Evolutionary conservation across 2,329 filamentous ascomycete genomes (phyloP).

Genomic region (Cercospora janseana): DNA sequence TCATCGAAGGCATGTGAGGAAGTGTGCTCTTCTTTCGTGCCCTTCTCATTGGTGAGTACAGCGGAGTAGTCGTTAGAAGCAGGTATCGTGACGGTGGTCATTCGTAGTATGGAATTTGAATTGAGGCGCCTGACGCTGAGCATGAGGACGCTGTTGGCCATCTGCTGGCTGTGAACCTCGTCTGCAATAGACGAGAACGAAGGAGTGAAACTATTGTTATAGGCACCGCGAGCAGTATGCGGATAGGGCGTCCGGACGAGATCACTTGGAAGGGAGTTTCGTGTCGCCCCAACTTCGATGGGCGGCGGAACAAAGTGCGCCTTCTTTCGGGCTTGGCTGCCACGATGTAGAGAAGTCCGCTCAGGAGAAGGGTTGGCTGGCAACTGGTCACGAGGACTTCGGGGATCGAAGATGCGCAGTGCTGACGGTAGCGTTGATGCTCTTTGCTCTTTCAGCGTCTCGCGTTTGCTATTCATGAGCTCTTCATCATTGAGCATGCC

Average conservation of each 20-base stretch:
- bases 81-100: conserved; percentile 35
- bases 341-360: conserved; percentile 13
- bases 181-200: conserved; percentile 18
- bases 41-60: conserved; percentile 24
- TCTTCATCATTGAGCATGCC: conserved; percentile 35
- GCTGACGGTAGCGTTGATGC: conserved; percentile 27
- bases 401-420: conserved; percentile 27
- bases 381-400: conserved; percentile 27
- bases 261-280: conserved; percentile 29
- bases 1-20: conserved; percentile 36
- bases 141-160: conserved; percentile 36
- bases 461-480: conserved; percentile 19
- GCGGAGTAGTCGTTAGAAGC: conserved; percentile 31
- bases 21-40: conserved; percentile 11
- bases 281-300: conserved; percentile 32
- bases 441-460: conserved; percentile 17
- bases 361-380: conserved; percentile 12
- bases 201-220: conserved; percentile 30
- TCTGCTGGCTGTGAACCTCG: conserved; percentile 1
- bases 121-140: conserved; percentile 35
- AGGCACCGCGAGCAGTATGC: conserved; percentile 23
- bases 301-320: conserved; percentile 38
- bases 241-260: conserved; percentile 38
- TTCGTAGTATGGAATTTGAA: conserved; percentile 24
- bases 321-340: conserved; percentile 28